Conservation (phyloP, 78 protist genomes). For the Bodo saltans region DNA sequence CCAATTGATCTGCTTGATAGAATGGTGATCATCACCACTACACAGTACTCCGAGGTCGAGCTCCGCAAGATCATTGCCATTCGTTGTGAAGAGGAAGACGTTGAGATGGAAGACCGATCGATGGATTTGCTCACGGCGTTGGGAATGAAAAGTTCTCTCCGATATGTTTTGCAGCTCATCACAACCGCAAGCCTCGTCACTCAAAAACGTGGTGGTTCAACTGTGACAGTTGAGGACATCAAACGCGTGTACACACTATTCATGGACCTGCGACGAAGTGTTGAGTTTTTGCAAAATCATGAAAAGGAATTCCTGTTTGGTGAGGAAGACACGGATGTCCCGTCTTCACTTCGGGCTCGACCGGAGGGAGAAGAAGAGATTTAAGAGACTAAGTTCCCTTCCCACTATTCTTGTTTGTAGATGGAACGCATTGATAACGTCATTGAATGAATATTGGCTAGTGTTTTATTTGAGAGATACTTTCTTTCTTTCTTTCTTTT, state of each 20-base stretch:
- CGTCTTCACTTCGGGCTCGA: too few species aligned
- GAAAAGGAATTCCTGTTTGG: slow-evolving; percentile 67
- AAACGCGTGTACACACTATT: slow-evolving; percentile 77
- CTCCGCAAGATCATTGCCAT: slow-evolving; percentile 26
- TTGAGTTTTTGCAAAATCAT: slow-evolving; percentile 75
- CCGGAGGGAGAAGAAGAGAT: too few species aligned
- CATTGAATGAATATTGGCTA: too few species aligned
- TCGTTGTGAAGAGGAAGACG: slow-evolving; percentile 91
- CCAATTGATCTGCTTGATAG: slow-evolving; percentile 95
- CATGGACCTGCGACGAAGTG: slow-evolving; percentile 80
- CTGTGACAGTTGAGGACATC: slow-evolving; percentile 72
- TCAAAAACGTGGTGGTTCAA: slow-evolving; percentile 63
- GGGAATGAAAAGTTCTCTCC: slow-evolving; percentile 80
- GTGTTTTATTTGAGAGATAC: too few species aligned
- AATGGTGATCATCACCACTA: slow-evolving; percentile 57
- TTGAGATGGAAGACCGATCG: slow-evolving; percentile 85
- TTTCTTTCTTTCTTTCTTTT: neutral
- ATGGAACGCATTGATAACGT: too few species aligned
- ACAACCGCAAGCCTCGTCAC: slow-evolving; percentile 77
- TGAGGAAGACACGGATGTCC: neutral
- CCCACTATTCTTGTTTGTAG: too few species aligned
- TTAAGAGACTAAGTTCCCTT: too few species aligned
- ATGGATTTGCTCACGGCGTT: slow-evolving; percentile 71
- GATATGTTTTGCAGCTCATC: slow-evolving; percentile 92
- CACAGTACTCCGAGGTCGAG: slow-evolving; percentile 44